Base-by-base conservation (phyloP, 2,329 filamentous ascomycete species). In the Blumeriella jaapii region DNA sequence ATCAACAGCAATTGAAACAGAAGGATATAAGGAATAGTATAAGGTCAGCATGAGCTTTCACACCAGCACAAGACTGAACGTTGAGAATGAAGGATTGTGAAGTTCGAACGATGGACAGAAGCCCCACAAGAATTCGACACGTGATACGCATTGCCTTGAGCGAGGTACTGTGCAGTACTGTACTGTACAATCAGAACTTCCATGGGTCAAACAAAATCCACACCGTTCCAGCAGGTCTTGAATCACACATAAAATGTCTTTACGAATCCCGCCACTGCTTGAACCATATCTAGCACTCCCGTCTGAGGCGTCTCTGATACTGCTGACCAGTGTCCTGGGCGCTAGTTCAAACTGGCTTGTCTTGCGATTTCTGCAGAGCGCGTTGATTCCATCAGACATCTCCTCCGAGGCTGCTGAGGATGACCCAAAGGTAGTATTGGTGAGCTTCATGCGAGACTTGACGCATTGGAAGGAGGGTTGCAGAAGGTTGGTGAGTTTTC, bases 401-500 rank as follows among this genome's bases (percentile, higher is more conserved):
- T 51, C 53, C 44, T 50, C 50, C 20, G 44, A 38, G 24, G 36
- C 27, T 14, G 25, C 44, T 15, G 42, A 40, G 10, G 53, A 54
- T 8, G 59, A 61, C 27, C 59, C 57, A 16, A 68, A 63, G 31
- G 69, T 95, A 1, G 65, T 94, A 3, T 64, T 95, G 3, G 75
- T 91, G 39, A 93, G 82, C 61, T 94, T 91, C 59, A 62, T 93
- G 59, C 70, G 83, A 41, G 80, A 89, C 50, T 71, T 69, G 44
- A 63, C 70, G 1, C 93, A 93, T 54, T 95, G 86, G 85, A 75
- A 65, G 43, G 71, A 78, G 3, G 78, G 82, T 31, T 69, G 69
- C 2, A 69, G 73, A 34, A 78, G 78, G 57, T 58, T 85, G 52
- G 80, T 83, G 60, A 45, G 66, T 56, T 31, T 14, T 31, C 40